phyloP scores from a whole-genome alignment of 352 stramenopile species.

The Phytopythium delawarense region DNA sequence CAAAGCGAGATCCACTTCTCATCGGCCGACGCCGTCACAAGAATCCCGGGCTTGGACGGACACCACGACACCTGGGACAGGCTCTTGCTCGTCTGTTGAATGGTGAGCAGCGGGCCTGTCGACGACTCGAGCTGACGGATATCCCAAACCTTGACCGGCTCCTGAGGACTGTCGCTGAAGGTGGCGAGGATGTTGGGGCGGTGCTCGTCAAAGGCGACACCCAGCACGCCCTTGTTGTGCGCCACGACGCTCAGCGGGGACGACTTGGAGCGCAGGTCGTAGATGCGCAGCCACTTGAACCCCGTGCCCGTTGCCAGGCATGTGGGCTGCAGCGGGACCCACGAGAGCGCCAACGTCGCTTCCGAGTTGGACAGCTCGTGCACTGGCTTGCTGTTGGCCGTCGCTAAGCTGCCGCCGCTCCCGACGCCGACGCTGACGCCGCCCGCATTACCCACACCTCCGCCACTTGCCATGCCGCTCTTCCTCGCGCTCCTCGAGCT shows the following conservation, averaged over 20 bases:
- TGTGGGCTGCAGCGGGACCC: conserved; percentile 77
- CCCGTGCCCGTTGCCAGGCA: conserved; percentile 78
- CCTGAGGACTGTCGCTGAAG: conserved; percentile 77
- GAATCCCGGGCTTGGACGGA: conserved; percentile 72
- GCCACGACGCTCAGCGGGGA: conserved; percentile 78
- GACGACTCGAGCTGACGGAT: conserved; percentile 76
- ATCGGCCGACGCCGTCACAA: conserved; percentile 71
- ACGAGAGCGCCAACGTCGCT: conserved; percentile 74
- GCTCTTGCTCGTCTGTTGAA: conserved; percentile 71
- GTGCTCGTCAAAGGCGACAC: conserved; percentile 79
- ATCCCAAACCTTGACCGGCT: conserved; percentile 86
- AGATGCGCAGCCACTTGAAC: conserved; percentile 87
- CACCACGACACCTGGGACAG: conserved; percentile 81
- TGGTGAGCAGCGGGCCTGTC: conserved; percentile 53
- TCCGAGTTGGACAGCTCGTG: conserved; percentile 85
- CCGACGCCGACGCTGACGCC: conserved; percentile 18
- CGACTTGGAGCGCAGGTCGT: conserved; percentile 65
- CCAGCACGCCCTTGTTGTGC: conserved; percentile 81
- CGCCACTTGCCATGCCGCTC: not conserved
- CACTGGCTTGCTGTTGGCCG: conserved; percentile 47
- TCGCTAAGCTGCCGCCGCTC: conserved; percentile 22
- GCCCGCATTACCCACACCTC: conserved; percentile 1
- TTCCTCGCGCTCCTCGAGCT: conserved; percentile 19
- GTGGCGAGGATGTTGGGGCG: conserved; percentile 79
- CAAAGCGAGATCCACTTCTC: conserved; percentile 85